Percentiles rank a stretch among this genome's conserved stretches.
These are phyloP conservation scores for Berkeleyomyces rouxiae DNA, from an alignment of 2,329 filamentous ascomycete genomes.

Conservation along the genomic window DNA sequence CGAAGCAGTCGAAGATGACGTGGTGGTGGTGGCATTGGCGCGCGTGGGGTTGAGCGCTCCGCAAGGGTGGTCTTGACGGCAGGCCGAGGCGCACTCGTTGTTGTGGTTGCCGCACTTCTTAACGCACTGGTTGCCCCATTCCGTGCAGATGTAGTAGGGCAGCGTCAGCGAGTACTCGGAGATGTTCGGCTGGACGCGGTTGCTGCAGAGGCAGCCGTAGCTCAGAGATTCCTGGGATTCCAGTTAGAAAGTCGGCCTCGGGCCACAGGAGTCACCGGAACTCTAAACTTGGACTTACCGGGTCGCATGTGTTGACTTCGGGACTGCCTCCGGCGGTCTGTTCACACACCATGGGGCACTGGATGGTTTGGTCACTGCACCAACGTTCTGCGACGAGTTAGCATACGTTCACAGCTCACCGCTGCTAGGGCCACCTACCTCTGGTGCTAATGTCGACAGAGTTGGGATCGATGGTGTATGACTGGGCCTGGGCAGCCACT, in stretches of 20 bases:
- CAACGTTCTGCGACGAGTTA: slow-evolving; percentile 32
- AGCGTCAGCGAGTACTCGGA: slow-evolving; percentile 64
- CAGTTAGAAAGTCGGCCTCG: neutral
- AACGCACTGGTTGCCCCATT: slow-evolving; percentile 56
- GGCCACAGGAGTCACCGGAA: too few relatives aligned
- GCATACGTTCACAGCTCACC: neutral
- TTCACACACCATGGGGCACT: slow-evolving; percentile 57
- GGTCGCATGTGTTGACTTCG: slow-evolving; percentile 47
- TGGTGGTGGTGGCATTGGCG: slow-evolving; percentile 35
- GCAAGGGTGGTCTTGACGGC: slow-evolving; percentile 52
- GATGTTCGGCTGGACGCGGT: slow-evolving; percentile 51
- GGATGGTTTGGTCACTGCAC: slow-evolving; percentile 45
- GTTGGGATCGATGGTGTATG: slow-evolving; percentile 43
- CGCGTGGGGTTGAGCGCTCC: slow-evolving; percentile 49
- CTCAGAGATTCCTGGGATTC: slow-evolving; percentile 35
- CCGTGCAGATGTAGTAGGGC: slow-evolving; percentile 58
- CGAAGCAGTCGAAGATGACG: slow-evolving; percentile 23
- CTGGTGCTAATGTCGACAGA: slow-evolving; percentile 36
- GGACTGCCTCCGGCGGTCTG: slow-evolving; percentile 37
- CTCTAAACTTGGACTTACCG: slow-evolving; percentile 28
- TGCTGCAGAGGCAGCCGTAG: slow-evolving; percentile 58
- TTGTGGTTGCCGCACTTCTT: slow-evolving; percentile 34
- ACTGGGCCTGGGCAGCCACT: slow-evolving; percentile 35
- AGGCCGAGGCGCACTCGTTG: slow-evolving; percentile 41
- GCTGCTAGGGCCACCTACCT: slow-evolving; percentile 26